phyloP scores from a whole-genome alignment of 2,329 filamentous ascomycete species.

The Podosphaera aphanis region DNA sequence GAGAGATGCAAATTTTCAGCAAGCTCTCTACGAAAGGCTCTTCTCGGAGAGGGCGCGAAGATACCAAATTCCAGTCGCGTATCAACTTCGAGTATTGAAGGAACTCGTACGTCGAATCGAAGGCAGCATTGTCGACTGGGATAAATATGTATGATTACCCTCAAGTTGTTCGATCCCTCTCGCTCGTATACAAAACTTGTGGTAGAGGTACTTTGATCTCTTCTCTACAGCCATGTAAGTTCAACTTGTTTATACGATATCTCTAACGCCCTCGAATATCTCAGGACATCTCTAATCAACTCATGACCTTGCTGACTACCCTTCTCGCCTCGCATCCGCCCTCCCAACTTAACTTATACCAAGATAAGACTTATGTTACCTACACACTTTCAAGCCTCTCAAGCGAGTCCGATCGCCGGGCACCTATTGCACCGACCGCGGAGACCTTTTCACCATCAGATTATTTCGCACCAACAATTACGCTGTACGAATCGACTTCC shows the following conservation, averaged over 20 bases:
- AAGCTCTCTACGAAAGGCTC: conserved; percentile 38
- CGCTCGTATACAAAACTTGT: background rate
- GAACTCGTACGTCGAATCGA: conserved; percentile 48
- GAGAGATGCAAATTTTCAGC: conserved; percentile 36
- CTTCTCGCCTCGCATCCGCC: conserved; percentile 40
- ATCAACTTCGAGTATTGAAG: conserved; percentile 52
- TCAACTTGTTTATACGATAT: background rate
- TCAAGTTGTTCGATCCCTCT: background rate
- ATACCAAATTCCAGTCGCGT: conserved; percentile 40
- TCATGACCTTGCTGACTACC: conserved; percentile 44
- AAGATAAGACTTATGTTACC: conserved; percentile 52
- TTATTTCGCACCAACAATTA: conserved; percentile 21
- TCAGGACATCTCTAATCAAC: conserved; percentile 63
- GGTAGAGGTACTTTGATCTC: background rate
- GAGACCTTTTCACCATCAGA: background rate
- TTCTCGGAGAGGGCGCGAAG: conserved; percentile 35
- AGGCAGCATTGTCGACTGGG: conserved; percentile 52
- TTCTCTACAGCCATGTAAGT: background rate
- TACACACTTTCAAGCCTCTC: conserved; percentile 24
- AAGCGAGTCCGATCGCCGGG: background rate
- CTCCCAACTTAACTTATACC: conserved; percentile 40
- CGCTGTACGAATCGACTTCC: conserved; percentile 42
- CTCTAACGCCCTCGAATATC: conserved; percentile 1
- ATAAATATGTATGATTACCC: conserved; percentile 50
- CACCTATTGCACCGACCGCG: background rate